phyloP scores from a whole-genome alignment of 139 green algal genomes.

The Closterium sp. region DNA sequence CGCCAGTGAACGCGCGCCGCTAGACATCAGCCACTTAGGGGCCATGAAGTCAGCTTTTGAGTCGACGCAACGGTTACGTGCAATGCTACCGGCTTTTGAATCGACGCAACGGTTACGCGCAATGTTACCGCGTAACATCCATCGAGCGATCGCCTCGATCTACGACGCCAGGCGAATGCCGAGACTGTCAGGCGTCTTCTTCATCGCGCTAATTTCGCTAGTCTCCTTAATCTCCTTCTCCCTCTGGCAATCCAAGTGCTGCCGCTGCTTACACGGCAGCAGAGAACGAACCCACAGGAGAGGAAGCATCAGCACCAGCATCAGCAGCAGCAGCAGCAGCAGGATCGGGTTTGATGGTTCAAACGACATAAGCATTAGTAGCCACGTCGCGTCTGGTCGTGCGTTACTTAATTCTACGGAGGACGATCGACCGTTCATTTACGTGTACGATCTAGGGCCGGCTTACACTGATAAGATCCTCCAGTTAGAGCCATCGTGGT shows the following conservation, averaged over 20 bases:
- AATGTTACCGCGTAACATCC: background rate
- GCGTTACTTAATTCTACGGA: background rate
- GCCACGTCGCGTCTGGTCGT: background rate
- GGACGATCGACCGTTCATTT: constrained; percentile 3
- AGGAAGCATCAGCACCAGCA: background rate
- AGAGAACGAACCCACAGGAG: background rate
- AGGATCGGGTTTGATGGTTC: background rate
- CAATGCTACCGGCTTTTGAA: background rate
- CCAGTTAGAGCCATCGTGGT: background rate
- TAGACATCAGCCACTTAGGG: background rate
- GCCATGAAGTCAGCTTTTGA: background rate
- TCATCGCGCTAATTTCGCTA: background rate
- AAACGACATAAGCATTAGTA: background rate
- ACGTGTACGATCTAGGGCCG: constrained; percentile 22
- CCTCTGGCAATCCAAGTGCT: constrained; percentile 11
- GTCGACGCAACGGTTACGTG: background rate
- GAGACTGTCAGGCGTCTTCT: background rate
- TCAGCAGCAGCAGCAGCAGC: background rate
- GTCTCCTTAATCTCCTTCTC: background rate
- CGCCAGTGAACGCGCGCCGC: too few species aligned
- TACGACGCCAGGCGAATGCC: background rate
- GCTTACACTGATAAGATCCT: background rate
- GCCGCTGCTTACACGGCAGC: background rate
- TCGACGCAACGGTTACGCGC: background rate
- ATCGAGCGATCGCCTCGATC: background rate